Evolutionary conservation across 306 rosid genomes (phyloP).

Genomic region (Rosa persica): DNA sequence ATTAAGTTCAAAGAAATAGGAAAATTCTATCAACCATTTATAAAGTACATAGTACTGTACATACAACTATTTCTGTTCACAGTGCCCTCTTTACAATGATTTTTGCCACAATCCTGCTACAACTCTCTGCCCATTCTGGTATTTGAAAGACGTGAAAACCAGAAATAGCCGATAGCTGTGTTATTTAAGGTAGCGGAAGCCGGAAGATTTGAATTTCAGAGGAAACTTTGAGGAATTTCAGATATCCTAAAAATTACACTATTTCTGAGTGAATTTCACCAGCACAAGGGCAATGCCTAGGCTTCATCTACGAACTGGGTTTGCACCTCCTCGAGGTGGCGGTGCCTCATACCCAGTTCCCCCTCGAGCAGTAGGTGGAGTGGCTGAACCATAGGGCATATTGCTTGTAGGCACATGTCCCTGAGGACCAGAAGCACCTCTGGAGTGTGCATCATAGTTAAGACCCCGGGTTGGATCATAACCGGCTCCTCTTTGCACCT

Average conservation of each 20-base stretch:
- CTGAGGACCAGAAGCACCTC: constrained; percentile 54
- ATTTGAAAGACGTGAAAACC: neutral
- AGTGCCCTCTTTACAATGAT: neutral
- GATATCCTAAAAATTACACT: neutral
- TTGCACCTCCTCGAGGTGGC: constrained; percentile 59
- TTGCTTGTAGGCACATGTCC: constrained; percentile 56
- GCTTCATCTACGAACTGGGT: constrained; percentile 65
- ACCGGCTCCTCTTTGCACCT: constrained; percentile 50
- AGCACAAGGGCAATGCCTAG: constrained; percentile 1
- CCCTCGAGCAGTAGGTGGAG: constrained; percentile 54
- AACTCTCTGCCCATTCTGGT: neutral
- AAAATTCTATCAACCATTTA: no score
- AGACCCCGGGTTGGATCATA: constrained; percentile 51
- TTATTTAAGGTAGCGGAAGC: neutral
- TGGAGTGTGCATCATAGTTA: constrained; percentile 65
- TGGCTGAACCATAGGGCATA: constrained; percentile 56
- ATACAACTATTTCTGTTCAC: neutral
- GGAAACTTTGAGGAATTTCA: neutral
- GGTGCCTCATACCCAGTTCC: constrained; percentile 55
- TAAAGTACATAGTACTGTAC: neutral
- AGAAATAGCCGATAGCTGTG: neutral
- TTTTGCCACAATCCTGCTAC: neutral
- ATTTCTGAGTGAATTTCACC: neutral
- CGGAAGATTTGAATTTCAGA: neutral
- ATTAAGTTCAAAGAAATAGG: no score